Evolutionary conservation across 768 basidiomycete genomes (phyloP).

Genomic region (button mushroom (Agaricus bisporus)): DNA sequence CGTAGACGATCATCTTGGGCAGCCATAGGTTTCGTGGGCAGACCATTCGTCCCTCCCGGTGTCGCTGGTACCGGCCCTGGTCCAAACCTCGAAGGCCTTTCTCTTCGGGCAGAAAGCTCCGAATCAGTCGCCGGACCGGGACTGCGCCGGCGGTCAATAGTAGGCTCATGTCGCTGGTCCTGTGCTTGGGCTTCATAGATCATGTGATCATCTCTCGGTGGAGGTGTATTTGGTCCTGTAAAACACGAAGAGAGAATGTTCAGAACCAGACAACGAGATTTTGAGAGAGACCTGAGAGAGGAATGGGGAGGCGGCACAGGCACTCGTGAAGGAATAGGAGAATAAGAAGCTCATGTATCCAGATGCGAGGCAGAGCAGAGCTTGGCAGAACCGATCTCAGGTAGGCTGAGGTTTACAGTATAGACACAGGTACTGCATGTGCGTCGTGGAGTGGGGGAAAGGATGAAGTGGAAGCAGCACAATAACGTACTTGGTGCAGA

Average conservation of each 20-base stretch:
- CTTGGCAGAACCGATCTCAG: not conserved
- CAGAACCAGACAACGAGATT: constrained; percentile 9
- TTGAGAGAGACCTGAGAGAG: constrained; percentile 10
- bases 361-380: not conserved
- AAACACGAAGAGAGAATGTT: constrained; percentile 6
- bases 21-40: constrained; percentile 3
- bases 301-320: constrained; percentile 7
- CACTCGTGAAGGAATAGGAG: not conserved
- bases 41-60: not conserved
- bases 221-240: constrained; percentile 8
- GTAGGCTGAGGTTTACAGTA: not conserved
- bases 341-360: not conserved
- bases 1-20: not conserved
- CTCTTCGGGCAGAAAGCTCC: not conserved
- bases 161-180: not conserved
- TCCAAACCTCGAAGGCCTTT: constrained; percentile 6
- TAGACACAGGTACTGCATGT: constrained; percentile 17
- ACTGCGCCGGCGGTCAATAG: constrained; percentile 2
- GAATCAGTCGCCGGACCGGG: not conserved
- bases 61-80: not conserved
- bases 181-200: not conserved
- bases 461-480: constrained; percentile 39
- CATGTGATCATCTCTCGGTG: constrained; percentile 7
- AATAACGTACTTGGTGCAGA: constrained; percentile 58
- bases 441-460: constrained; percentile 29